A percentile compares a stretch with the other conserved stretches of the same genome.
These are phyloP conservation scores for Theobroma cacao DNA, from an alignment of 345 rosid species.

Conservation along the genomic window DNA sequence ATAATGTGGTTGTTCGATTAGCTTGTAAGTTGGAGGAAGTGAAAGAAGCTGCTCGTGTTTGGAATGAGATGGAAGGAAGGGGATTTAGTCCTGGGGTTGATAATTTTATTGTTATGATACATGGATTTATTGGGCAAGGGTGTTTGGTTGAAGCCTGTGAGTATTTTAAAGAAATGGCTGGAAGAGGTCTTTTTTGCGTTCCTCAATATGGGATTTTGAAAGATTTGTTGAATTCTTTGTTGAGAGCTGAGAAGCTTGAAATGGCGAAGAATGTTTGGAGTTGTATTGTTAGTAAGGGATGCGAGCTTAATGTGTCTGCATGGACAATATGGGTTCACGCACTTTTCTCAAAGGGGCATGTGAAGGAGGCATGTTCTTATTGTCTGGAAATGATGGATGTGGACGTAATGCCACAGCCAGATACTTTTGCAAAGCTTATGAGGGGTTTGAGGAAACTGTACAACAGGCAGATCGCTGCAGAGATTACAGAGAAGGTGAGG, in stretches of 20 bases:
- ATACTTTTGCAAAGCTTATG: constrained; percentile 90
- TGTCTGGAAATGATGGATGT: constrained; percentile 94
- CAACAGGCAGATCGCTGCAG: constrained; percentile 73
- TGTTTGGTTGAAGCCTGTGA: constrained; percentile 63
- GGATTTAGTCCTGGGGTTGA: constrained; percentile 75
- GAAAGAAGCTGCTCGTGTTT: constrained; percentile 50
- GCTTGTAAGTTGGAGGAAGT: constrained; percentile 77
- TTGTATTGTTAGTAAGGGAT: constrained; percentile 61
- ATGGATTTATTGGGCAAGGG: constrained; percentile 66
- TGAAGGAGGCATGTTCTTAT: constrained; percentile 82
- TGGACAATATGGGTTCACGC: constrained; percentile 98
- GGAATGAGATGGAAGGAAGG: constrained; percentile 73
- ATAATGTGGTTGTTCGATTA: constrained; percentile 68
- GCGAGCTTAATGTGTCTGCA: constrained; percentile 62
- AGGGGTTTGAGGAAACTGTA: constrained; percentile 68
- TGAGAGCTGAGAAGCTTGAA: constrained; percentile 76
- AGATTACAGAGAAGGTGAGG: constrained; percentile 89
- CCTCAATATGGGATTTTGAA: constrained; percentile 72
- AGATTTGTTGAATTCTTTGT: constrained; percentile 54
- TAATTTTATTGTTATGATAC: constrained; percentile 62
- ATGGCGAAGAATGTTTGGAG: constrained; percentile 82
- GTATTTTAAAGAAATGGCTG: constrained; percentile 82
- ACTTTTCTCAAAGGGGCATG: constrained; percentile 73
- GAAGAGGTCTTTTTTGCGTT: constrained; percentile 59
- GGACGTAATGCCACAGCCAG: constrained; percentile 79